Base-by-base conservation (phyloP, 495 filamentous ascomycete genomes). In the Xylaria telfairii region DNA sequence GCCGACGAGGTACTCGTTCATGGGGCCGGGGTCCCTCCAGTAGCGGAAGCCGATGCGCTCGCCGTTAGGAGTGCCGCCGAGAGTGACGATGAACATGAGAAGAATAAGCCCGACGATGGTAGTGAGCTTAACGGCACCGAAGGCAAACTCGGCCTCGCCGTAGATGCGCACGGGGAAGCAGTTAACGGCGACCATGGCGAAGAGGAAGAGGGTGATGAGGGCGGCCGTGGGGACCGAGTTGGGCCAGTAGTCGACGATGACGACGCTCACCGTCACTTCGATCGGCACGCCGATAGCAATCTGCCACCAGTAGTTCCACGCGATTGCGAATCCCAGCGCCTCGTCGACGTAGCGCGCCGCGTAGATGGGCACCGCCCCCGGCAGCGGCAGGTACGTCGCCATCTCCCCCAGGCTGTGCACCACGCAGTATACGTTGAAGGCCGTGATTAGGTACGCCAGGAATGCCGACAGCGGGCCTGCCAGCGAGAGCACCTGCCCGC, bases 21-120 rank as follows among this genome's bases (percentile, higher is more conserved):
- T 92, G 15, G 92, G 87, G 2, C 92, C 92, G 0, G 92, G 92
- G 69, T 91, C 73, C 4, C 84, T 78, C 92, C 92, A 94, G 75
- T 90, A 91, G 26, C 83, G 83, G 76, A 92, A 91, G 7, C 90
- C 91, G 39, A 88, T 83, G 24, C 84, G 74, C 63, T 89, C 88
- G 7, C 85, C 87, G 34, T 83, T 80, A 0, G 87, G 81, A 2
- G 89, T 86, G 9, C 87, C 90, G 15, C 91, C 91, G 26, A 87
- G 83, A 74, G 90, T 86, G 65, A 90, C 85, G 66, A 92, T 87
- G 72, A 93, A 85, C n/a, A 89, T 88, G 66, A 92, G 82, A 47
- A 92, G 79, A 75, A 92, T 85, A 34, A 93, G 83, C 3, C 89
- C 89, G 47, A 90, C 77, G 61, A 92, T 89, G 32, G 89, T 87